phyloP scores from a whole-genome alignment of 2,329 filamentous ascomycete genomes.

The Teratosphaeria epicoccoides region DNA sequence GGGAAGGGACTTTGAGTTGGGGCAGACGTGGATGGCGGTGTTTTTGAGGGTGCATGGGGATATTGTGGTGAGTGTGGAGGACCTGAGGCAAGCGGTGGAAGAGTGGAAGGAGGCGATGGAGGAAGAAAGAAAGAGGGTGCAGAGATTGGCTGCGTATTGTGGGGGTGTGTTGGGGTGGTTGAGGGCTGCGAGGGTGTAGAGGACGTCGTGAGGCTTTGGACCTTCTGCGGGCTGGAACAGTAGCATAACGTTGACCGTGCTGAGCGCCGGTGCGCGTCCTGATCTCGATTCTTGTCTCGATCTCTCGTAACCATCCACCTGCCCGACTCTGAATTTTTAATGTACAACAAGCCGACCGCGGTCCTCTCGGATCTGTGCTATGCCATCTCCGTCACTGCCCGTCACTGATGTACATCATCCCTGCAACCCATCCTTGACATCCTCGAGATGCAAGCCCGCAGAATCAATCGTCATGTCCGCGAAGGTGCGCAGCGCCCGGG shows the following conservation, averaged over 20 bases:
- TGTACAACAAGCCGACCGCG: background rate
- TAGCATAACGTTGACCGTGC: too few species aligned
- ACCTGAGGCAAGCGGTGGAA: constrained; percentile 49
- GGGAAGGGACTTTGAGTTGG: constrained; percentile 79
- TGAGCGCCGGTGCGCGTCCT: background rate
- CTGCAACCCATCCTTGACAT: background rate
- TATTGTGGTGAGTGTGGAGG: constrained; percentile 39
- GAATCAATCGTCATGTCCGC: background rate
- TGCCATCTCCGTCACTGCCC: too few species aligned
- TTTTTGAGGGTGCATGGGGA: constrained; percentile 72
- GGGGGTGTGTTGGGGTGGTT: constrained; percentile 60
- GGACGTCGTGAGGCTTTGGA: too few species aligned
- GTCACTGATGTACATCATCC: too few species aligned
- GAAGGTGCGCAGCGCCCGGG: background rate
- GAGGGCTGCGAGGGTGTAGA: constrained; percentile 17
- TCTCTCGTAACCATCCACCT: background rate
- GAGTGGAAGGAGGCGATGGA: constrained; percentile 49
- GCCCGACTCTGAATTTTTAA: too few species aligned
- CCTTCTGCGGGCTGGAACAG: too few species aligned
- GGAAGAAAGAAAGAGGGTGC: constrained; percentile 60
- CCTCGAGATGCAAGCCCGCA: background rate
- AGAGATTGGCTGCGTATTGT: constrained; percentile 74
- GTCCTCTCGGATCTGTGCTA: too few species aligned
- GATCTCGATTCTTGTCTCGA: too few species aligned
- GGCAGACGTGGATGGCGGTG: constrained; percentile 95